A percentile compares a stretch with the other conserved stretches of the same genome.
Evolutionary conservation across 2,329 filamentous ascomycete species (phyloP).

Genomic region (Diaporthe capsici): DNA sequence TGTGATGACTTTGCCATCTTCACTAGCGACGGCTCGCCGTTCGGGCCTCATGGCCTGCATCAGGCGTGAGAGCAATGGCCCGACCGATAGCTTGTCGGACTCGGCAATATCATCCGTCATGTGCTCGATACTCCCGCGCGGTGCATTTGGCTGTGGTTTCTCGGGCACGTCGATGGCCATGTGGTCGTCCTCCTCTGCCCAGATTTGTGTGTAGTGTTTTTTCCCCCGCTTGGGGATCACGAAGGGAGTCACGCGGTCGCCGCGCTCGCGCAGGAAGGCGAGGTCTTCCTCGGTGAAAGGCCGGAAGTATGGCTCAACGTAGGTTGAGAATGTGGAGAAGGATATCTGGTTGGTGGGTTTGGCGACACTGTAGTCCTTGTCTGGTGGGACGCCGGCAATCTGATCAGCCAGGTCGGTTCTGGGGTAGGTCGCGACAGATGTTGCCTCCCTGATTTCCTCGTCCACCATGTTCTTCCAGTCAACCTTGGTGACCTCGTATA

Average conservation of each 20-base stretch:
- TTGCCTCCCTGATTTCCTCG: conserved; percentile 89
- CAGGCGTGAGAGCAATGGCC: conserved; percentile 86
- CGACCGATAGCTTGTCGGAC: conserved; percentile 90
- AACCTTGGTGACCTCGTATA: conserved; percentile 90
- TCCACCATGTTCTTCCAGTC: conserved; percentile 79
- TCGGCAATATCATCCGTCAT: conserved; percentile 90
- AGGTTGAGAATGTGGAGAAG: conserved; percentile 92
- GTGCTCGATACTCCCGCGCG: conserved; percentile 87
- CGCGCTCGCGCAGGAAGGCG: conserved; percentile 90
- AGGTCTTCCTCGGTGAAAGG: conserved; percentile 94
- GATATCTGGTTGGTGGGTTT: conserved; percentile 96
- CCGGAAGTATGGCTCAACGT: conserved; percentile 92
- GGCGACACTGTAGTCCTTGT: conserved; percentile 94
- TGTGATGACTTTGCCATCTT: conserved; percentile 69
- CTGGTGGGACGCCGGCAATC: conserved; percentile 89
- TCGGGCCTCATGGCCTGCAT: conserved; percentile 87
- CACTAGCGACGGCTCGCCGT: conserved; percentile 60
- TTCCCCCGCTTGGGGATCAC: conserved; percentile 88
- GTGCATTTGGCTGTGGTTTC: conserved; percentile 82
- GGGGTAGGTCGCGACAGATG: conserved; percentile 88
- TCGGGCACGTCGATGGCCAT: conserved; percentile 81
- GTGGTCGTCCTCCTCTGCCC: conserved; percentile 92
- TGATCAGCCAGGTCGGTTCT: conserved; percentile 84
- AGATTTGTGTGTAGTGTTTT: conserved; percentile 88
- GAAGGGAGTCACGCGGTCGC: conserved; percentile 87